Percentiles rank a stretch among this genome's conserved stretches.
Conservation (phyloP, 108 stramenopile species). For the Craspedostauros australis region DNA sequence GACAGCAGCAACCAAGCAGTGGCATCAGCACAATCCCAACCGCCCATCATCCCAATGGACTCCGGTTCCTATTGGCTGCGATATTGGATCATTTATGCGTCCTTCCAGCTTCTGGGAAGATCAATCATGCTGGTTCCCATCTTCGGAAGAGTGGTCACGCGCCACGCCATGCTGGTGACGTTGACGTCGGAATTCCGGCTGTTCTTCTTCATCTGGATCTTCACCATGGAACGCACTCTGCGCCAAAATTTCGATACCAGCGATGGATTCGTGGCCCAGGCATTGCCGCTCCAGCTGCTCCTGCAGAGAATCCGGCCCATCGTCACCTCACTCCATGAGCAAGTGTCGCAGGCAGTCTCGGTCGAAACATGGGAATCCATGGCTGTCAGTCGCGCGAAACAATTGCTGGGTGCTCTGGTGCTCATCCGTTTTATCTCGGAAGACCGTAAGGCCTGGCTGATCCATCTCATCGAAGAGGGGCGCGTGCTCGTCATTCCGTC, state of each 20-base stretch:
- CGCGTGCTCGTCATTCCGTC: conserved; percentile 56
- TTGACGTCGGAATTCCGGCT: conserved; percentile 41
- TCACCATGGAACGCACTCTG: conserved; percentile 45
- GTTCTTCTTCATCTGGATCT: conserved; percentile 72
- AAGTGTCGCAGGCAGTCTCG: conserved; percentile 22
- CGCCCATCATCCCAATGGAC: background rate
- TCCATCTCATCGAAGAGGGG: conserved; percentile 46
- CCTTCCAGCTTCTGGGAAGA: conserved; percentile 33
- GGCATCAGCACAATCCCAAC: conserved; percentile 16
- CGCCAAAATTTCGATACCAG: conserved; percentile 8
- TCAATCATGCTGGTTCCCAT: conserved; percentile 45
- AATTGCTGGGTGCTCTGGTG: conserved; percentile 38
- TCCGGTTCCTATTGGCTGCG: conserved; percentile 40
- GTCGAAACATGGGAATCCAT: conserved; percentile 15
- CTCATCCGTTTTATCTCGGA: conserved; percentile 45
- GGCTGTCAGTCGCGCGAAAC: conserved; percentile 13
- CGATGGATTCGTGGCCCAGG: conserved; percentile 13
- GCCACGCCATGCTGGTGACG: conserved; percentile 12
- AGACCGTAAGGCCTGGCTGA: conserved; percentile 41
- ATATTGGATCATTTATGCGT: conserved; percentile 67
- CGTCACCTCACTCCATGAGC: background rate
- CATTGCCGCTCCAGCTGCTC: conserved; percentile 17
- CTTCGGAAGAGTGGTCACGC: conserved; percentile 24
- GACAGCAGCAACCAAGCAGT: too few species aligned
- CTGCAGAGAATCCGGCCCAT: conserved; percentile 4